These are phyloP conservation scores for Ogataea populi-albae DNA, from an alignment of 805 yeast species.

Conservation along the genomic window DNA sequence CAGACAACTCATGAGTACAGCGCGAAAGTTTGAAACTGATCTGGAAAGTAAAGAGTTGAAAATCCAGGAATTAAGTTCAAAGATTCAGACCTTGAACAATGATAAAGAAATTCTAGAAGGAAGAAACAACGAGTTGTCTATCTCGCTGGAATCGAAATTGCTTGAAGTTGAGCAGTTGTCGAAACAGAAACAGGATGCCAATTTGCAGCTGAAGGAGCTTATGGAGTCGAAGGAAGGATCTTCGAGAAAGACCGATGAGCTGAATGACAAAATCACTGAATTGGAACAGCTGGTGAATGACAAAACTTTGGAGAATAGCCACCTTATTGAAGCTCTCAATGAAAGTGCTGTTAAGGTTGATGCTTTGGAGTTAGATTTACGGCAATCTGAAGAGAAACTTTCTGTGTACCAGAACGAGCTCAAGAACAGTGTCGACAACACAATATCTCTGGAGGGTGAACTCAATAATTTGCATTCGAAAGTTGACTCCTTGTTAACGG, in stretches of 20 bases:
- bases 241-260: slow-evolving; percentile 11
- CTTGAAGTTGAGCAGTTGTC: slow-evolving; percentile 19
- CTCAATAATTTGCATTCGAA: slow-evolving; percentile 6
- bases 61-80: slow-evolving; percentile 13
- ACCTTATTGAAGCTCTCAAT: slow-evolving; percentile 10
- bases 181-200: slow-evolving; percentile 8
- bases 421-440: slow-evolving; percentile 9
- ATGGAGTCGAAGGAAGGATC: slow-evolving; percentile 2
- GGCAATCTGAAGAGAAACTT: slow-evolving; percentile 12
- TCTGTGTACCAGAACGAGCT: slow-evolving; percentile 11
- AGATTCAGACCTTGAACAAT: slow-evolving; percentile 26
- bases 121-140: slow-evolving; percentile 22
- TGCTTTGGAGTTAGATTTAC: slow-evolving; percentile 12
- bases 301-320: slow-evolving; percentile 4
- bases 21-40: slow-evolving; percentile 18
- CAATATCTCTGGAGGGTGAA: slow-evolving; percentile 11
- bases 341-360: slow-evolving; percentile 12
- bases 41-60: slow-evolving; percentile 8
- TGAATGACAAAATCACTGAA: slow-evolving; percentile 15
- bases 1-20: slow-evolving; percentile 19
- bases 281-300: slow-evolving; percentile 14
- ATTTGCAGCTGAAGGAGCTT: slow-evolving; percentile 7
- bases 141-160: slow-evolving; percentile 20
- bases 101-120: slow-evolving; percentile 15
- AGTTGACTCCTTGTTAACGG: slow-evolving; percentile 7